Percentiles rank a stretch among this genome's conserved stretches.
phyloP scores from a whole-genome alignment of 2,329 filamentous ascomycete genomes.

The Phoma sp. region DNA sequence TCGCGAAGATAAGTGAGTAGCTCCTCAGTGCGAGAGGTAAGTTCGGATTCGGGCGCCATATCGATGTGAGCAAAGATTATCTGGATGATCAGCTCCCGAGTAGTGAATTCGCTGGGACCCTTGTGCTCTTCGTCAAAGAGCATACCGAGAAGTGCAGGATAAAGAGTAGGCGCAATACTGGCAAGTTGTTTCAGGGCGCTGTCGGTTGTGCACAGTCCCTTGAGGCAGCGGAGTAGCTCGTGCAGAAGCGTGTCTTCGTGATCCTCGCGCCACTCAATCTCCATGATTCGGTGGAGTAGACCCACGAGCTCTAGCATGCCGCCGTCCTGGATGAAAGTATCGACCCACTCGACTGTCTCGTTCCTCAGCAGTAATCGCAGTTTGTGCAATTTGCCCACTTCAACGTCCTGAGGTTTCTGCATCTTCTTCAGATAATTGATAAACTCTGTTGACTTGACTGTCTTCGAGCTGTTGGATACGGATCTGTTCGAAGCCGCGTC shows the following conservation, averaged over 20 bases:
- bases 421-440: slow-evolving; percentile 83
- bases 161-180: slow-evolving; percentile 78
- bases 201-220: slow-evolving; percentile 91
- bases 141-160: slow-evolving; percentile 85
- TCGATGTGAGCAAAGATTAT: slow-evolving; percentile 89
- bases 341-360: slow-evolving; percentile 94
- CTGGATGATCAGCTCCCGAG: slow-evolving; percentile 86
- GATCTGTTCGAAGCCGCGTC: slow-evolving; percentile 60
- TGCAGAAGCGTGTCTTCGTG: slow-evolving; percentile 93
- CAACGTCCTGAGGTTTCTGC: slow-evolving; percentile 79
- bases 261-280: slow-evolving; percentile 96
- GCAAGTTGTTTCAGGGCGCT: slow-evolving; percentile 82
- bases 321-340: slow-evolving; percentile 84
- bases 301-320: slow-evolving; percentile 92
- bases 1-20: slow-evolving; percentile 82
- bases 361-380: slow-evolving; percentile 86
- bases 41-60: slow-evolving; percentile 60
- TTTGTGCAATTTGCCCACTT: slow-evolving; percentile 96
- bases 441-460: slow-evolving; percentile 80
- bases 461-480: slow-evolving; percentile 72
- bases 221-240: slow-evolving; percentile 89
- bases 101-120: slow-evolving; percentile 94
- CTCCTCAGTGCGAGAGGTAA: slow-evolving; percentile 71
- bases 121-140: slow-evolving; percentile 98
- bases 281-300: slow-evolving; percentile 88